Percentiles rank a stretch among this genome's conserved stretches.
Conservation (phyloP, 2,329 filamentous ascomycete species). For the Huntiella bhutanensis region DNA sequence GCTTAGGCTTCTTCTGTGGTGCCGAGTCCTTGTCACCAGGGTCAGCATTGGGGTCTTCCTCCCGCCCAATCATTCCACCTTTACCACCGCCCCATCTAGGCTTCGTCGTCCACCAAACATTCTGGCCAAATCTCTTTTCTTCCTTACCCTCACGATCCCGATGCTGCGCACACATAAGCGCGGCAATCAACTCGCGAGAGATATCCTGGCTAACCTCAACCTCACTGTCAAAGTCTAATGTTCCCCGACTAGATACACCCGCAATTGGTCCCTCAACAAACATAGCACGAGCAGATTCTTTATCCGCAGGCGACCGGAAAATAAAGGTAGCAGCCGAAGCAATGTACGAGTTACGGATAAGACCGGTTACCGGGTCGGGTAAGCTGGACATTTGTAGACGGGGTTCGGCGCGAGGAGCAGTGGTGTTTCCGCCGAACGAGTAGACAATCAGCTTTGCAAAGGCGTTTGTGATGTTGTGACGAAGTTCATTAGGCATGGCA, state of each 20-base stretch:
- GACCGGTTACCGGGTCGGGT: constrained; percentile 14
- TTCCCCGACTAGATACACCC: constrained; percentile 37
- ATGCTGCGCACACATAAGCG: constrained; percentile 44
- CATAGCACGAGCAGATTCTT: constrained; percentile 38
- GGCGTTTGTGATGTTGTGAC: constrained; percentile 35
- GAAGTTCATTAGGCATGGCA: constrained; percentile 39
- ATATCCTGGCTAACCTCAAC: constrained; percentile 44
- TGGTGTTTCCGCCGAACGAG: constrained; percentile 45
- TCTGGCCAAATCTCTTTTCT: constrained; percentile 38
- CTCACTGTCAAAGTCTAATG: constrained; percentile 31
- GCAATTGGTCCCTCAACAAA: constrained; percentile 43
- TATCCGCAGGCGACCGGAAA: constrained; percentile 39
- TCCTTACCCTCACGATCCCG: constrained; percentile 36
- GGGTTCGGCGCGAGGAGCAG: constrained; percentile 36
- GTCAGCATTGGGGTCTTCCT: constrained; percentile 31
- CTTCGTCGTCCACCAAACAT: constrained; percentile 41
- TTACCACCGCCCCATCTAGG: constrained; percentile 44
- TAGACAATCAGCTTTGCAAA: constrained; percentile 47
- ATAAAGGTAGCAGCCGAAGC: constrained; percentile 40
- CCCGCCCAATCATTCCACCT: constrained; percentile 43
- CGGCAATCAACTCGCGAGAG: constrained; percentile 39
- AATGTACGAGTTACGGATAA: constrained; percentile 32
- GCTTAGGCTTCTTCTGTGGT: constrained; percentile 11
- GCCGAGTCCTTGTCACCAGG: constrained; percentile 28
- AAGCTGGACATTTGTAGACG: constrained; percentile 34